These are phyloP conservation scores for Marchantia paleacea DNA, from an alignment of 225 moss, liverwort and hornwort species.

Conservation along the genomic window DNA sequence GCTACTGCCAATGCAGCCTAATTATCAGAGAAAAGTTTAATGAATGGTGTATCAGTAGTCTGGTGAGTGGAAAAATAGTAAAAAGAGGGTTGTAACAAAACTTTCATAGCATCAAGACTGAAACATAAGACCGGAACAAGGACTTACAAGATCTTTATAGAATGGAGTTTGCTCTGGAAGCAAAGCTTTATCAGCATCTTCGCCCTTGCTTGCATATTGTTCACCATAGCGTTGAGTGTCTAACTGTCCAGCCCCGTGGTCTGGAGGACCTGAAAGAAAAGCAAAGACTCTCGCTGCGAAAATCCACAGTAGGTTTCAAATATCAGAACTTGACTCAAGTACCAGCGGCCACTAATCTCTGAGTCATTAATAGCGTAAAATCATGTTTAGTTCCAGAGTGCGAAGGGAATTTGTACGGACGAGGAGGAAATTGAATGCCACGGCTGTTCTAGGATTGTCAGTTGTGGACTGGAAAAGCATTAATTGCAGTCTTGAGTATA, in stretches of 20 bases:
- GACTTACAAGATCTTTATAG: constrained; percentile 93
- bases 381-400: too few species aligned
- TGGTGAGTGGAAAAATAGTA: background rate
- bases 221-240: constrained; percentile 98
- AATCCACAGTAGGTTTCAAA: background rate
- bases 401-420: too few species aligned
- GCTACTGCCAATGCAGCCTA: constrained; percentile 94
- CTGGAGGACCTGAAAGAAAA: constrained; percentile 97
- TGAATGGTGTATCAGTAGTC: background rate
- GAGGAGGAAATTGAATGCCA: too few species aligned
- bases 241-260: constrained; percentile 93
- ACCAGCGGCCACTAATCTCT: background rate
- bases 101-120: background rate
- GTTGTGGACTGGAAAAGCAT: too few species aligned
- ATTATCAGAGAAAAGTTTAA: constrained; percentile 1
- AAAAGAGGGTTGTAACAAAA: background rate
- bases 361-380: too few species aligned
- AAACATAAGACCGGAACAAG: background rate
- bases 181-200: constrained; percentile 97
- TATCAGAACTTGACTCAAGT: background rate
- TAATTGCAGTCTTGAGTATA: too few species aligned
- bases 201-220: constrained; percentile 93
- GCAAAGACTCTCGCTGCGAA: constrained; percentile 89
- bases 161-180: constrained; percentile 97
- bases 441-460: too few species aligned